phyloP scores from a whole-genome alignment of 176 grass and related monocot genomes.

The Luzula sylvatica region DNA sequence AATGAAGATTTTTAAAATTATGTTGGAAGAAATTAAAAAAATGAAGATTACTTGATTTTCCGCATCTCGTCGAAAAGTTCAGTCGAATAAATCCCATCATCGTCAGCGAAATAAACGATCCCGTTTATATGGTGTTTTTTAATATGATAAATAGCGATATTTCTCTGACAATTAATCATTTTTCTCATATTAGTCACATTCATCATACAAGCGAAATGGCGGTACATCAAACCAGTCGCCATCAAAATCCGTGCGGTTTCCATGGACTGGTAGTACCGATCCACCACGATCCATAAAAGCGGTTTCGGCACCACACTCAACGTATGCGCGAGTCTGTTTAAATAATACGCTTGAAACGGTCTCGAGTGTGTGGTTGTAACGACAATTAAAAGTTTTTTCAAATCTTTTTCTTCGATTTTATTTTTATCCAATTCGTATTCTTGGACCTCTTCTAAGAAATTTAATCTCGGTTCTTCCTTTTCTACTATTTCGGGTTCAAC shows the following conservation, averaged over 20 bases:
- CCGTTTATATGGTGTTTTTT: slow-evolving; percentile 93
- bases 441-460: slow-evolving; percentile 36
- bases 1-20: background rate
- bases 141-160: slow-evolving; percentile 76
- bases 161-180: slow-evolving; percentile 67
- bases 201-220: slow-evolving; percentile 74
- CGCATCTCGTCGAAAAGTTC: slow-evolving; percentile 88
- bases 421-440: slow-evolving; percentile 42
- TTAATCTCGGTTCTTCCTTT: slow-evolving; percentile 33
- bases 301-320: slow-evolving; percentile 58
- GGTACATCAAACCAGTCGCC: slow-evolving; percentile 84
- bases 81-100: slow-evolving; percentile 59
- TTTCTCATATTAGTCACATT: slow-evolving; percentile 53
- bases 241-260: slow-evolving; percentile 71
- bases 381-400: slow-evolving; percentile 77
- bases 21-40: slow-evolving; percentile 5
- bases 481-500: slow-evolving; percentile 25
- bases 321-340: slow-evolving; percentile 76
- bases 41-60: slow-evolving; percentile 60
- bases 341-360: slow-evolving; percentile 72
- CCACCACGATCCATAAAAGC: slow-evolving; percentile 86
- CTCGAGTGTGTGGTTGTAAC: slow-evolving; percentile 77
- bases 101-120: slow-evolving; percentile 87
- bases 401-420: slow-evolving; percentile 14
- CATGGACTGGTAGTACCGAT: slow-evolving; percentile 51